A percentile compares a stretch with the other conserved stretches of the same genome.
phyloP scores from a whole-genome alignment of 2,329 filamentous ascomycete genomes.

The Blastomyces silverae region DNA sequence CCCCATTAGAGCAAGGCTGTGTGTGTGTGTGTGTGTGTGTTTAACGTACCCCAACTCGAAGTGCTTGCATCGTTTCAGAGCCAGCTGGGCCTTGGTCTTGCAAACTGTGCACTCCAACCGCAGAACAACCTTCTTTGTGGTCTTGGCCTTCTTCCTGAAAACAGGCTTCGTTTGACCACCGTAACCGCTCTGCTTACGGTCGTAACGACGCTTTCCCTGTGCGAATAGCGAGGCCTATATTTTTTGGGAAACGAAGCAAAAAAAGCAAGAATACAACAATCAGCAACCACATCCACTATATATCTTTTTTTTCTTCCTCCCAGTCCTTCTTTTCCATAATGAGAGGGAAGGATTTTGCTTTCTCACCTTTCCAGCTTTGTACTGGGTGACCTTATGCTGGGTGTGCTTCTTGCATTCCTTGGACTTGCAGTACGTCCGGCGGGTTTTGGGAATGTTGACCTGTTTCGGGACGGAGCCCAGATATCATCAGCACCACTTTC shows the following conservation, averaged over 20 bases:
- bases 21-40: not conserved
- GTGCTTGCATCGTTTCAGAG: conserved; percentile 99
- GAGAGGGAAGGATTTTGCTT: conserved; percentile 14
- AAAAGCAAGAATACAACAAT: not conserved
- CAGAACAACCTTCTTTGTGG: conserved; percentile 99
- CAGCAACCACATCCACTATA: not conserved
- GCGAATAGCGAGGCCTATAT: conserved; percentile 78
- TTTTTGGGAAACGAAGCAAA: not conserved
- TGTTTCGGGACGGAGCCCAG: conserved; percentile 33
- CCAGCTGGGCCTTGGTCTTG: conserved; percentile 97
- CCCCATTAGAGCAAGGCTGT: not conserved
- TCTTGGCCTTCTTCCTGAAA: conserved; percentile 99
- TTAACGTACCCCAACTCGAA: conserved; percentile 91
- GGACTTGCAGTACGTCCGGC: conserved; percentile 96
- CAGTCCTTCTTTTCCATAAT: not conserved
- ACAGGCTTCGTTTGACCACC: conserved; percentile 99
- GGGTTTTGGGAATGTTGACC: conserved; percentile 99
- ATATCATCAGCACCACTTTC: not conserved
- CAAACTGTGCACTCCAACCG: conserved; percentile 94
- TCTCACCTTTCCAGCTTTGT: conserved; percentile 86
- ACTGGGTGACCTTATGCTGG: conserved; percentile 89
- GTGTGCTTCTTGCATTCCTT: conserved; percentile 91
- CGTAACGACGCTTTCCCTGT: conserved; percentile 99
- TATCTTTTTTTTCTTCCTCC: not conserved
- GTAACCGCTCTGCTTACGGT: conserved; percentile 98